phyloP scores from a whole-genome alignment of 192 early-diverging fungal species.

The Oehlia diaphana region DNA sequence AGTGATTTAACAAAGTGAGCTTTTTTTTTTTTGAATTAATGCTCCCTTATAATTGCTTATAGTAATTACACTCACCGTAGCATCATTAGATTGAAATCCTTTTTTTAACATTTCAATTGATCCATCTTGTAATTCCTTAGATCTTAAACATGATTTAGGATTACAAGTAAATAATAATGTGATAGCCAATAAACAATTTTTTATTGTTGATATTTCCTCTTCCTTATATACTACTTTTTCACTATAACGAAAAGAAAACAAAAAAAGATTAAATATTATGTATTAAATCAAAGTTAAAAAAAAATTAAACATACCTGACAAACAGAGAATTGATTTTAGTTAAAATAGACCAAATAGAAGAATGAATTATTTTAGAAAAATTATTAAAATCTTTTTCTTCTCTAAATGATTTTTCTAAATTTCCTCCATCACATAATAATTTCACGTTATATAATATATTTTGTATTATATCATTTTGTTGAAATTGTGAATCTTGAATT shows the following conservation, averaged over 20 bases:
- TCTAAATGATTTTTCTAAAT: conserved; percentile 18
- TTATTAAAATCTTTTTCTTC: conserved; percentile 26
- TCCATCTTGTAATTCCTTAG: background rate
- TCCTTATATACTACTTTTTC: background rate
- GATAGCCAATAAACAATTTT: conserved; percentile 18
- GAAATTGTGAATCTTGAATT: conserved; percentile 43
- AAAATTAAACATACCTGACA: conserved; percentile 15
- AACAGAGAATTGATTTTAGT: conserved; percentile 32
- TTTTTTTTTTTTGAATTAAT: background rate
- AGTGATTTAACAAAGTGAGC: no score
- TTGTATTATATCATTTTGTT: conserved; percentile 47
- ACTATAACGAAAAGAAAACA: background rate
- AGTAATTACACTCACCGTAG: background rate
- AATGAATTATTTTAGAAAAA: conserved; percentile 30
- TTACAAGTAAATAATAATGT: conserved; percentile 10
- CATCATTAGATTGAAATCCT: background rate
- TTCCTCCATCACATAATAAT: conserved; percentile 36
- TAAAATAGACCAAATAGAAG: conserved; percentile 13
- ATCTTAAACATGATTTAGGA: background rate
- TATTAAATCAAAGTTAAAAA: background rate
- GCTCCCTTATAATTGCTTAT: background rate
- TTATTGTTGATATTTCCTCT: conserved; percentile 10
- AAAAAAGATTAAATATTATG: no score
- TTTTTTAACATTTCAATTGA: conserved; percentile 18
- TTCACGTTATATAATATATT: conserved; percentile 50